Percentiles rank a stretch among this genome's conserved stretches.
phyloP scores from a whole-genome alignment of 2,329 filamentous ascomycete species.

The Emmonsiellopsis sp. region DNA sequence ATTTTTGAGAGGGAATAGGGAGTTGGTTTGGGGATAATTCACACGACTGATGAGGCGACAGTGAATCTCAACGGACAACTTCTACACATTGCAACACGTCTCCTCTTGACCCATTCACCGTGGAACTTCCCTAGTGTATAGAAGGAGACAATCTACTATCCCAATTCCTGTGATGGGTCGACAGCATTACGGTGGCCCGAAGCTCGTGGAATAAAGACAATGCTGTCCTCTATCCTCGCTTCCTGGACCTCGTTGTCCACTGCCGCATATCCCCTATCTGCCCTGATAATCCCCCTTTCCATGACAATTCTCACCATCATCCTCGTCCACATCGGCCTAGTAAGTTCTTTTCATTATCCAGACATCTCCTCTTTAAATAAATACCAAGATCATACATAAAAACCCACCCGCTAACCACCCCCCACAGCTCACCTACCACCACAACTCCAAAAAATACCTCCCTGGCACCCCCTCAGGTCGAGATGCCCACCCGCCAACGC shows the following conservation, averaged over 20 bases:
- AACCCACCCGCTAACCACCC: background rate
- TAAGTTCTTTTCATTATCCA: background rate
- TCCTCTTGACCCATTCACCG: too few relatives aligned
- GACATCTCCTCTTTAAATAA: background rate
- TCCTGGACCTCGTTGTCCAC: background rate
- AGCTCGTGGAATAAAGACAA: background rate
- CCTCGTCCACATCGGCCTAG: too few relatives aligned
- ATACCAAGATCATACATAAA: background rate
- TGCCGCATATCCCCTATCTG: background rate
- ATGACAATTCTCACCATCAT: background rate
- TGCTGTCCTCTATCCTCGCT: background rate
- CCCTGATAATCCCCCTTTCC: background rate
- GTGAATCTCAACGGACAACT: too few relatives aligned
- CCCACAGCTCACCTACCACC: background rate
- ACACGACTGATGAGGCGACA: too few relatives aligned
- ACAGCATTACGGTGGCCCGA: background rate
- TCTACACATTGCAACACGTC: too few relatives aligned
- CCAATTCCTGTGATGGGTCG: background rate
- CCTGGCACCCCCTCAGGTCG: background rate
- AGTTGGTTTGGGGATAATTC: too few relatives aligned
- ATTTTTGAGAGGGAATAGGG: too few relatives aligned
- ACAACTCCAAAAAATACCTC: background rate
- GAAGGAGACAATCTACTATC: background rate
- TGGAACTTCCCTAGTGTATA: too few relatives aligned
- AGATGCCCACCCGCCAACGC: conserved; percentile 31